Conservation (phyloP, 192 early-diverging fungal genomes). For the Podila epicladia region DNA sequence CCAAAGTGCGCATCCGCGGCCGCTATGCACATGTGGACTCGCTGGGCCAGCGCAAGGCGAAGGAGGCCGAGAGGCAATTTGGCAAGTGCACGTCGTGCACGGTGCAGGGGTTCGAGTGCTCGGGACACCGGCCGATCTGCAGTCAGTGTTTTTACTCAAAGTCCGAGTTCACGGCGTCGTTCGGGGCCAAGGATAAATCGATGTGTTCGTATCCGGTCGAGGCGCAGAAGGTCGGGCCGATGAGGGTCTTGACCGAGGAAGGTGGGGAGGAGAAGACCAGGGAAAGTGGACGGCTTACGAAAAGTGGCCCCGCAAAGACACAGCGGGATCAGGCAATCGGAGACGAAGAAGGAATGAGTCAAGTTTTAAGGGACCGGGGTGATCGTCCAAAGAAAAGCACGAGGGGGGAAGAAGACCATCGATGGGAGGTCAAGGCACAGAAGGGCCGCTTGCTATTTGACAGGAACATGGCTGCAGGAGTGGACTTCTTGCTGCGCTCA, state of each 20-base stretch:
- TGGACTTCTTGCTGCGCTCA: conserved; percentile 10
- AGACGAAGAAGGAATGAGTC: background rate
- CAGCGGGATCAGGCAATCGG: background rate
- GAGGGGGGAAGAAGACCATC: background rate
- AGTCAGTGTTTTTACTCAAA: conserved; percentile 28
- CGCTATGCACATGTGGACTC: no score
- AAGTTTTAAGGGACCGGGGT: no score
- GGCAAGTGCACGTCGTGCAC: conserved; percentile 23
- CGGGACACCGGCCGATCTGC: conserved; percentile 37
- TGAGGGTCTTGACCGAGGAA: background rate
- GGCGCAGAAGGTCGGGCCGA: background rate
- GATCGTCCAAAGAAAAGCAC: background rate
- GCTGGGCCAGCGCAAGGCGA: background rate
- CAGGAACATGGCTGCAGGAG: conserved; percentile 14
- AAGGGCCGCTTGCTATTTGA: background rate
- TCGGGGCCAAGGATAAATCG: background rate
- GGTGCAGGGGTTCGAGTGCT: conserved; percentile 28
- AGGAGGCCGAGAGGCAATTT: background rate
- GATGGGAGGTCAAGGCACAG: background rate
- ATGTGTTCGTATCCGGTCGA: conserved; percentile 34
- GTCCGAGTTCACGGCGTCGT: background rate
- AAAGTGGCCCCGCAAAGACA: background rate
- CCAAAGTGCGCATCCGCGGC: no score
- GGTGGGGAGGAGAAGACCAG: background rate
- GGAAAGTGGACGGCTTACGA: background rate